Conservation (phyloP, 805 yeast genomes). For the Phaffomyces thermotolerans region DNA sequence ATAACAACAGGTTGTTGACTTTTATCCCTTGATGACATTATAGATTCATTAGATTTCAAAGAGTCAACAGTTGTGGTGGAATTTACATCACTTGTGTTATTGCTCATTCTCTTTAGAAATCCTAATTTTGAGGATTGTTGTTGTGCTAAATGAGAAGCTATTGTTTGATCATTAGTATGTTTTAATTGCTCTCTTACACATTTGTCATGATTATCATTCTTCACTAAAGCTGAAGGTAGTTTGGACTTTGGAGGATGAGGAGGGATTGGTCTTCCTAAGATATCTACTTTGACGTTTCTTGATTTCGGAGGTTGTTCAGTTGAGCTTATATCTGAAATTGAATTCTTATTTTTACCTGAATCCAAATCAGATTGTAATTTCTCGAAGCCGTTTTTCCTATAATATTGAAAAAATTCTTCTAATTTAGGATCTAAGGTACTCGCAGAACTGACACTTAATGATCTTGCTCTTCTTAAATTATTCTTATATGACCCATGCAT, state of each 20-base stretch:
- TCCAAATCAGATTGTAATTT: constrained; percentile 16
- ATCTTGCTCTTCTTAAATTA: constrained; percentile 12
- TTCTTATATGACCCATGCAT: background rate
- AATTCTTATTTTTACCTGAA: background rate
- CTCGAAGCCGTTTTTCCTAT: constrained; percentile 23
- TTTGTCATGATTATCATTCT: constrained; percentile 7
- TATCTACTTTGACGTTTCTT: constrained; percentile 24
- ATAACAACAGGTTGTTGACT: constrained; percentile 6
- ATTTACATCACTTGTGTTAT: no score
- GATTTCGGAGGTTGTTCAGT: background rate
- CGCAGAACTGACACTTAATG: constrained; percentile 5
- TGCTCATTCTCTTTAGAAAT: constrained; percentile 4
- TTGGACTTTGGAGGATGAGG: constrained; percentile 41
- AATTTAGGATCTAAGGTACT: constrained; percentile 38
- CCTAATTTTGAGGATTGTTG: constrained; percentile 6
- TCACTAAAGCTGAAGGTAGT: constrained; percentile 42
- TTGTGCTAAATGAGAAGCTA: constrained; percentile 1
- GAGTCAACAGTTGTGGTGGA: background rate
- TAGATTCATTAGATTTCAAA: background rate
- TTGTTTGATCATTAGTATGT: constrained; percentile 1
- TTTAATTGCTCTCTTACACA: constrained; percentile 1
- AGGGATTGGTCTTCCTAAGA: constrained; percentile 41
- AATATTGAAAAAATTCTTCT: constrained; percentile 38
- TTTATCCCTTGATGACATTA: background rate
- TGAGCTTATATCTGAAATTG: background rate